These are phyloP conservation scores for Aspergillus leporis DNA, from an alignment of 495 filamentous ascomycete genomes.

Conservation along the genomic window DNA sequence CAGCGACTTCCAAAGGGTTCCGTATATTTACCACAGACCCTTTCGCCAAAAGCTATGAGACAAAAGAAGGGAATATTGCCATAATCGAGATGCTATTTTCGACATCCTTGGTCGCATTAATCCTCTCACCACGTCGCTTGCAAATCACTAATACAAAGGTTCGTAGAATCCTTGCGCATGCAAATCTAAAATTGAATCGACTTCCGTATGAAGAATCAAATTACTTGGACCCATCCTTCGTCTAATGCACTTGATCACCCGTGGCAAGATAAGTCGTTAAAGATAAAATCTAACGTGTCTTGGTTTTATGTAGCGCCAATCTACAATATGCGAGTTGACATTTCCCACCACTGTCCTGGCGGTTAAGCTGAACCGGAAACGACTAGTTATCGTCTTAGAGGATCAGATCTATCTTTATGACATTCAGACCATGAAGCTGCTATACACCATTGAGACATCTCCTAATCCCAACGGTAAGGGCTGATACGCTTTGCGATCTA, in stretches of 20 bases:
- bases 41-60: slow-evolving; percentile 89
- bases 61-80: slow-evolving; percentile 87
- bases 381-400: slow-evolving; percentile 88
- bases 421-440: slow-evolving; percentile 94
- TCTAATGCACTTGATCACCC: neutral
- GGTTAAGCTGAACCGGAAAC: slow-evolving; percentile 89
- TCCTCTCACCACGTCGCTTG: slow-evolving; percentile 83
- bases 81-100: slow-evolving; percentile 99
- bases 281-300: slow-evolving; percentile 6
- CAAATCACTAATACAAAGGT: slow-evolving; percentile 98
- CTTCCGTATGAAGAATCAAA: neutral
- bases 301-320: slow-evolving; percentile 65
- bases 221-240: neutral
- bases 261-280: slow-evolving; percentile 10
- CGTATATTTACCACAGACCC: slow-evolving; percentile 95
- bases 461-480: slow-evolving; percentile 78
- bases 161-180: slow-evolving; percentile 29
- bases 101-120: slow-evolving; percentile 92
- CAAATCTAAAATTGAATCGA: neutral
- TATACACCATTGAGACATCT: slow-evolving; percentile 87
- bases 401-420: slow-evolving; percentile 97
- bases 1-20: slow-evolving; percentile 87
- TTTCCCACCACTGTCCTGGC: slow-evolving; percentile 93
- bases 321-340: slow-evolving; percentile 97
- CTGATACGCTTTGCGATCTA: neutral